phyloP scores from a whole-genome alignment of 2,329 filamentous ascomycete genomes.

The Ceratocystis lukuohia region DNA sequence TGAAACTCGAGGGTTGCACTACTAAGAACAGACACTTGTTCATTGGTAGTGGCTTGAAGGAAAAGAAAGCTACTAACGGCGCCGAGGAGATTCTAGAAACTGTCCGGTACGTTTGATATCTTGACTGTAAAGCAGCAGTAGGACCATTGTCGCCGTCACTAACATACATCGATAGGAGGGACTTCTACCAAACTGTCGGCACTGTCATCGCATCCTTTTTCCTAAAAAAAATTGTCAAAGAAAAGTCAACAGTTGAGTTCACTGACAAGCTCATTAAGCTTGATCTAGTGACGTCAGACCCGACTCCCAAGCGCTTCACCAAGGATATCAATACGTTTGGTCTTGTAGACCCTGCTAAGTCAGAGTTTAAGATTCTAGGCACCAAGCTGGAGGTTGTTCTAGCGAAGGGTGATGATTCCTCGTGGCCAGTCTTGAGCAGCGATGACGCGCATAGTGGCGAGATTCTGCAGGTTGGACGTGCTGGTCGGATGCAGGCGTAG shows the following conservation, averaged over 20 bases:
- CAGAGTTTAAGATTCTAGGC: conserved; percentile 66
- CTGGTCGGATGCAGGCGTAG: conserved; percentile 37
- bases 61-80: conserved; percentile 32
- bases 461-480: conserved; percentile 79
- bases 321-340: conserved; percentile 63
- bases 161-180: conserved; percentile 34
- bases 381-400: conserved; percentile 79
- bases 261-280: conserved; percentile 49
- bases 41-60: conserved; percentile 60
- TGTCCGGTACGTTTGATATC: conserved; percentile 46
- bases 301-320: conserved; percentile 62
- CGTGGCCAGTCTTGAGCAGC: conserved; percentile 74
- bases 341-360: conserved; percentile 60
- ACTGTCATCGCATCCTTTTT: conserved; percentile 85
- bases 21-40: conserved; percentile 75
- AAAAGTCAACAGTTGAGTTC: conserved; percentile 60
- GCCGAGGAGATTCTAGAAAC: conserved; percentile 62
- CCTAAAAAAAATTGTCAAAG: conserved; percentile 91
- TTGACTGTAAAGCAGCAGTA: too few species aligned
- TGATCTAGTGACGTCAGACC: conserved; percentile 74
- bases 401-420: conserved; percentile 55
- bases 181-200: conserved; percentile 86
- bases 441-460: conserved; percentile 58
- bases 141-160: neutral
- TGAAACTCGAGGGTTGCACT: conserved; percentile 86